Percentiles rank a stretch among this genome's conserved stretches.
Evolutionary conservation across 176 grass and related monocot genomes (phyloP).

Genomic region (Triticum turgidum): DNA sequence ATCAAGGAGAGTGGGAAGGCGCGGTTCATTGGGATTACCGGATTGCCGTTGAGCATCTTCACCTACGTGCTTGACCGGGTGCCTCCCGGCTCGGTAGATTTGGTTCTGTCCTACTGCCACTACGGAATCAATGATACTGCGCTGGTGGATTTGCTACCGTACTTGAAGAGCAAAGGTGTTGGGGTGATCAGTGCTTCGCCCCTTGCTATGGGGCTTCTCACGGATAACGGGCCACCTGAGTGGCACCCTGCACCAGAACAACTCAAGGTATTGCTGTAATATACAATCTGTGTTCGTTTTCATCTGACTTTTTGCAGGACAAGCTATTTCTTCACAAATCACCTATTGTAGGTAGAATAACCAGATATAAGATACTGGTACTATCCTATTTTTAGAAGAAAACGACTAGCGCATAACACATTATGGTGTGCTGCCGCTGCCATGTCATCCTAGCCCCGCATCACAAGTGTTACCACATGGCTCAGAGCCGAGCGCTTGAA

Average conservation of each 20-base stretch:
- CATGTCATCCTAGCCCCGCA: too few species aligned
- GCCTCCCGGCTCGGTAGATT: slow-evolving; percentile 57
- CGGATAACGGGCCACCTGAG: slow-evolving; percentile 67
- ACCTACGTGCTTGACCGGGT: slow-evolving; percentile 68
- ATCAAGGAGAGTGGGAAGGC: slow-evolving; percentile 81
- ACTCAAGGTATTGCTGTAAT: slow-evolving; percentile 58
- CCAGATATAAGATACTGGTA: not conserved
- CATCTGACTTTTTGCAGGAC: not conserved
- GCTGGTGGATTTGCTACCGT: slow-evolving; percentile 70
- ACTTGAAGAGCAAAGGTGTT: slow-evolving; percentile 83
- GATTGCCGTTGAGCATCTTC: slow-evolving; percentile 65
- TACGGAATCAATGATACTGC: slow-evolving; percentile 74
- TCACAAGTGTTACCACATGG: too few species aligned
- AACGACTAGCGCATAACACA: too few species aligned
- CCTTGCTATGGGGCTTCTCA: slow-evolving; percentile 87
- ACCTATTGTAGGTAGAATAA: not conserved
- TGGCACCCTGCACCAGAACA: slow-evolving; percentile 79
- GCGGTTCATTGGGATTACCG: slow-evolving; percentile 83
- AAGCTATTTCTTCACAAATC: not conserved
- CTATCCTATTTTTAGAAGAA: not conserved
- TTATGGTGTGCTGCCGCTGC: too few species aligned
- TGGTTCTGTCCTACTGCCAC: slow-evolving; percentile 94
- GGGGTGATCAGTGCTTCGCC: slow-evolving; percentile 85
- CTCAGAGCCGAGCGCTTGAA: too few species aligned
- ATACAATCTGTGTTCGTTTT: not conserved